Evolutionary conservation across 148 eudicot genomes (phyloP).

Genomic region (Heliosperma pusillum): DNA sequence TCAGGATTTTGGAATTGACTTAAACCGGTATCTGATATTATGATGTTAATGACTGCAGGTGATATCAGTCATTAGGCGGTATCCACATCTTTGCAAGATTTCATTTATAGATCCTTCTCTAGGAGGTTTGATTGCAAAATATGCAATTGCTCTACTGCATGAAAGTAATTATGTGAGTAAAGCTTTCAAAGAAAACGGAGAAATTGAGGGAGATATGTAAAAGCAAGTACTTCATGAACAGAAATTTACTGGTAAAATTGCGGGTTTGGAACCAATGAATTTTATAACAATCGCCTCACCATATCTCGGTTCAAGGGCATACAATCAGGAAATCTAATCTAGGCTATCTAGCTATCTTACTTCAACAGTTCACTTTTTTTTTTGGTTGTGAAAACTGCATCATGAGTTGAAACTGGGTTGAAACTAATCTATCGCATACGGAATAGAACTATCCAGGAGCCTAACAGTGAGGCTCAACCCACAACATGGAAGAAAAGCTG

Average conservation of each 20-base stretch:
- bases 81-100: slow-evolving; percentile 68
- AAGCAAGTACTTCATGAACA: slow-evolving; percentile 32
- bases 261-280: slow-evolving; percentile 83
- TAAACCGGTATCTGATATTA: too few species aligned
- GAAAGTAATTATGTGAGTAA: slow-evolving; percentile 28
- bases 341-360: too few species aligned
- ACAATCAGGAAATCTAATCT: slow-evolving; percentile 60
- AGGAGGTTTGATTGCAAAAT: slow-evolving; percentile 83
- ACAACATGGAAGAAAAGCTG: background rate
- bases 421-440: too few species aligned
- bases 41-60: slow-evolving; percentile 49
- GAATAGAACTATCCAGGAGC: too few species aligned
- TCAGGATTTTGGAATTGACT: too few species aligned
- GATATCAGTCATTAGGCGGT: slow-evolving; percentile 44
- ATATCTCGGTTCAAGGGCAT: slow-evolving; percentile 89
- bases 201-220: slow-evolving; percentile 24
- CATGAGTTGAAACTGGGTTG: too few species aligned
- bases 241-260: slow-evolving; percentile 50
- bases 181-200: slow-evolving; percentile 30
- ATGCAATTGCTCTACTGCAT: slow-evolving; percentile 75
- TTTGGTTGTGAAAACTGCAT: too few species aligned
- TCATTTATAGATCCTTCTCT: slow-evolving; percentile 86
- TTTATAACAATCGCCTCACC: slow-evolving; percentile 86
- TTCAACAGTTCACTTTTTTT: too few species aligned
- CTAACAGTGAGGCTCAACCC: slow-evolving; percentile 3